Evolutionary conservation across 169 alveolate species (phyloP).

Genomic region (Amoebophrya sp.): DNA sequence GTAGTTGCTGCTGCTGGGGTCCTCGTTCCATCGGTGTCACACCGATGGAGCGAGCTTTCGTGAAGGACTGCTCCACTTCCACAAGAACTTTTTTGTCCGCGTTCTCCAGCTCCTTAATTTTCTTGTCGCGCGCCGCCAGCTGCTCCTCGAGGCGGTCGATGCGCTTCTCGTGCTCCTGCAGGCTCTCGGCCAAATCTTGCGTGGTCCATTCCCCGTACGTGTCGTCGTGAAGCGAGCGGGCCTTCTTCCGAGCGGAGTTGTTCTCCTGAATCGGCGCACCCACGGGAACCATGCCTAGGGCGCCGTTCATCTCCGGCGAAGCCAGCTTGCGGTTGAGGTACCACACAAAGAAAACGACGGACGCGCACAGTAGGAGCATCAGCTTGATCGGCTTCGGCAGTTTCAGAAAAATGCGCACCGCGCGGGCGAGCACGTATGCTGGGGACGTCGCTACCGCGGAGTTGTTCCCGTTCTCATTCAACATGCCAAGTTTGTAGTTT

Average conservation of each 20-base stretch:
- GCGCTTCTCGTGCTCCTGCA: background rate
- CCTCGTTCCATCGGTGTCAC: no score
- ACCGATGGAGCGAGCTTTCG: no score
- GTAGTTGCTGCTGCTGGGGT: no score
- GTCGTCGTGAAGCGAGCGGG: no score
- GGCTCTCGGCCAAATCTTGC: background rate
- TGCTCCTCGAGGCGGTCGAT: background rate
- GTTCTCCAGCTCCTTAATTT: no score
- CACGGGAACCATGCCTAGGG: background rate
- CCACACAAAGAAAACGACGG: background rate
- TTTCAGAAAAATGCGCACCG: background rate
- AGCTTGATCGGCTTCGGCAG: background rate
- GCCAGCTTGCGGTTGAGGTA: background rate
- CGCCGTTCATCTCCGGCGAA: background rate
- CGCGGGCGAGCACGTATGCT: background rate
- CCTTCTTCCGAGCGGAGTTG: background rate
- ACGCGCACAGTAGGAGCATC: background rate
- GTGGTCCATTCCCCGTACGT: no score
- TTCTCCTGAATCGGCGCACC: background rate
- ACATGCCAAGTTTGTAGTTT: no score
- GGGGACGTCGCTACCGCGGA: no score
- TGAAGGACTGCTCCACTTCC: no score
- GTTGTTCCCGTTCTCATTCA: no score
- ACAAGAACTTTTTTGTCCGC: no score
- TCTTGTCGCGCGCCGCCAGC: no score